Evolutionary conservation across 164 flowering plant species (phyloP).

Genomic region (Umbellularia californica): DNA sequence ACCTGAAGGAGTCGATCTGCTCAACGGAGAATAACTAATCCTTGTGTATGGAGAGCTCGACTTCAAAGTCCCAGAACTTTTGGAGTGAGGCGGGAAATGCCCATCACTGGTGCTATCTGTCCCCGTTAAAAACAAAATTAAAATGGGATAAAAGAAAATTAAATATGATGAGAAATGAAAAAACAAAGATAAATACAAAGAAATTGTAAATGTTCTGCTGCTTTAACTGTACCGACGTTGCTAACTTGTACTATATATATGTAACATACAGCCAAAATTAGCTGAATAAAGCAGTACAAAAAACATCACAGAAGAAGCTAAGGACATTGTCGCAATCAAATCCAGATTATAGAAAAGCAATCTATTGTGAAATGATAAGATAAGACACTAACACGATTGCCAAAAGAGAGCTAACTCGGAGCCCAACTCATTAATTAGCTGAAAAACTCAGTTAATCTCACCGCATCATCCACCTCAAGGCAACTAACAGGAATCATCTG

Average conservation of each 20-base stretch:
- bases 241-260: too few relatives aligned
- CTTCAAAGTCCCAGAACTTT: conserved; percentile 17
- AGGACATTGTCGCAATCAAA: background rate
- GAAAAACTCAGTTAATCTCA: background rate
- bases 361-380: background rate
- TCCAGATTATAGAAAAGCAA: background rate
- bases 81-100: conserved; percentile 31
- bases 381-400: background rate
- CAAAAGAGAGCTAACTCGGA: background rate
- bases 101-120: conserved; percentile 50
- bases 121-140: conserved; percentile 5
- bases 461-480: background rate
- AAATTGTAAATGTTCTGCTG: too few relatives aligned
- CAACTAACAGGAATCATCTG: background rate
- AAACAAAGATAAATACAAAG: too few relatives aligned
- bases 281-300: background rate
- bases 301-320: background rate
- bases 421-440: background rate
- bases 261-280: background rate
- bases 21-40: conserved; percentile 21
- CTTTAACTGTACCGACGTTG: too few relatives aligned
- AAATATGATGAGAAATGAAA: too few relatives aligned
- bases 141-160: background rate
- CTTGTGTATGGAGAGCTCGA: conserved; percentile 30
- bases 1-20: conserved; percentile 32